A percentile compares a stretch with the other conserved stretches of the same genome.
phyloP scores from a whole-genome alignment of 1,284 basidiomycete species.

The Agroathelia rolfsii region DNA sequence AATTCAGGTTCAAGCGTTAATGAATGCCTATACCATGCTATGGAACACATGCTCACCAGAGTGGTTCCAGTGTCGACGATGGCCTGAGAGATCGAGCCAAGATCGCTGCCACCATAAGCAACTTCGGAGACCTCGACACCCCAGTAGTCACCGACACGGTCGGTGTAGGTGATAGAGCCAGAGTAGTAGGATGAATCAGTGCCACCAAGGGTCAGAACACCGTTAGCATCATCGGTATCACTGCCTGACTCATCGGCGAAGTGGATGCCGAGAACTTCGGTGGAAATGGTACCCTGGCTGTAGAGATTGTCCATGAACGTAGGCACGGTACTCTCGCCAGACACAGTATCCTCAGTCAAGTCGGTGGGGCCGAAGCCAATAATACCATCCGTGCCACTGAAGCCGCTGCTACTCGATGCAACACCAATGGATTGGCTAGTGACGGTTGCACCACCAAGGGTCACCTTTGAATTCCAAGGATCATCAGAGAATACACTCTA shows the following conservation, averaged over 20 bases:
- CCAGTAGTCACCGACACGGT: conserved; percentile 45
- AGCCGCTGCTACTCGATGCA: conserved; percentile 30
- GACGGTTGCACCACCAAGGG: conserved; percentile 24
- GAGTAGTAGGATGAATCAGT: conserved; percentile 37
- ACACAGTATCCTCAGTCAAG: conserved; percentile 19
- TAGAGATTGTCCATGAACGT: conserved; percentile 29
- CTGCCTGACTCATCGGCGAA: conserved; percentile 24
- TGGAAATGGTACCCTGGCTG: conserved; percentile 19
- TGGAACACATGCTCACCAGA: too few relatives aligned
- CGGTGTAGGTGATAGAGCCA: conserved; percentile 34
- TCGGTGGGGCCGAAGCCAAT: conserved; percentile 31
- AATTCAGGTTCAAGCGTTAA: too few relatives aligned
- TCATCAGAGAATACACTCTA: not conserved
- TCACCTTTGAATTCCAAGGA: too few relatives aligned
- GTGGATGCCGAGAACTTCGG: conserved; percentile 25
- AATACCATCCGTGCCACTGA: conserved; percentile 39
- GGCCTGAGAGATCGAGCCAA: conserved; percentile 37
- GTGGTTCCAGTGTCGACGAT: conserved; percentile 53
- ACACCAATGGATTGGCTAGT: conserved; percentile 47
- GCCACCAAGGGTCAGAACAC: conserved; percentile 32
- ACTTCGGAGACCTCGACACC: conserved; percentile 54
- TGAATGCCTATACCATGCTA: too few relatives aligned
- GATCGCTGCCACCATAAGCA: conserved; percentile 38
- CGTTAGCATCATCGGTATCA: conserved; percentile 16
- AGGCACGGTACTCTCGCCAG: conserved; percentile 13